Percentiles rank a stretch among this genome's conserved stretches.
Conservation (phyloP, 139 green algal genomes). For the Asterochloris sp. region DNA sequence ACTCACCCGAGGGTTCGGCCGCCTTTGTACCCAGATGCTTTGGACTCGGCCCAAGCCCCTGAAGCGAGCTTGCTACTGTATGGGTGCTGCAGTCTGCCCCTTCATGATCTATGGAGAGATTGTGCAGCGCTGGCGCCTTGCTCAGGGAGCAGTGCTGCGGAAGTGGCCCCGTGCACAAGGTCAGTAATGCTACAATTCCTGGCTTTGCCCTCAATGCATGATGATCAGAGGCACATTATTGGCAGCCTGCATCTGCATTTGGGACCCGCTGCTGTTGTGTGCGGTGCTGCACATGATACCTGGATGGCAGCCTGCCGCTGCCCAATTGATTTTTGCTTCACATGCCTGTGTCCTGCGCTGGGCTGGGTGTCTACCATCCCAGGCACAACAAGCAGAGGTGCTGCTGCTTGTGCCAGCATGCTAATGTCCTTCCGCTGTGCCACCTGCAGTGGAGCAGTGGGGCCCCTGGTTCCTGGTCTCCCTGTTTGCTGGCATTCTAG, state of each 20-base stretch:
- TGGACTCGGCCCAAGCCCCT: neutral
- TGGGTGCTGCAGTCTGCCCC: constrained; percentile 57
- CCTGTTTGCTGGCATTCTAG: constrained; percentile 76
- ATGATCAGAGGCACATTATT: too few species aligned
- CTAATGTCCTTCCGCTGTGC: too few species aligned
- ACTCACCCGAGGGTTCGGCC: too few species aligned
- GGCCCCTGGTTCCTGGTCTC: constrained; percentile 67
- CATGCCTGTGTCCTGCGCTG: neutral
- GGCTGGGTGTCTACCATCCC: neutral
- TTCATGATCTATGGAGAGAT: constrained; percentile 87
- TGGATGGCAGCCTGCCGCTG: too few species aligned
- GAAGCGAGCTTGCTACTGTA: neutral
- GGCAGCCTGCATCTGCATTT: too few species aligned
- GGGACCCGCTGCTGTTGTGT: too few species aligned
- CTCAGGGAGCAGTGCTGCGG: constrained; percentile 46
- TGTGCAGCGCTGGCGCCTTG: constrained; percentile 56
- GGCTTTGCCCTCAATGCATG: too few species aligned
- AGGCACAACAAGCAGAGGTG: neutral
- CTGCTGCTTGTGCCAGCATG: neutral
- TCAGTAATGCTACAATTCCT: neutral
- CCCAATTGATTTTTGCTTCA: too few species aligned
- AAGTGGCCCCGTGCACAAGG: constrained; percentile 61
- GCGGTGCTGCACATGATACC: too few species aligned
- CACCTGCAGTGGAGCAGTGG: constrained; percentile 40
- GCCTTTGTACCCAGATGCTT: neutral